Conservation (phyloP, 768 basidiomycete genomes). For the Cystobasidium tubakii region DNA sequence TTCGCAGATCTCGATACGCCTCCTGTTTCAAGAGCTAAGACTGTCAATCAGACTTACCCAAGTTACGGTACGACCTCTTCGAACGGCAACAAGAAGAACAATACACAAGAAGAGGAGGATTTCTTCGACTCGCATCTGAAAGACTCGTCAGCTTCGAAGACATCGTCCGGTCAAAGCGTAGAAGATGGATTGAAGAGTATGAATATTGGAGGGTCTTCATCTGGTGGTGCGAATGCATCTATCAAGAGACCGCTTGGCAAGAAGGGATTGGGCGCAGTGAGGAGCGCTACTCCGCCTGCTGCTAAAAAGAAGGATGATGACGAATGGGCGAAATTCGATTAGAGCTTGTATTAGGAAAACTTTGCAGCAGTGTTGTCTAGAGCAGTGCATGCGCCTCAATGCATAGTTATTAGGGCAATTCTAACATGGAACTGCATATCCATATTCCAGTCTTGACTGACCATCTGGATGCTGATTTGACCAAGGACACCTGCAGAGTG, state of each 20-base stretch:
- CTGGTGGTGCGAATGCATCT: background rate
- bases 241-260: background rate
- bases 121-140: slow-evolving; percentile 35
- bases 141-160: background rate
- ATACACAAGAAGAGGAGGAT: slow-evolving; percentile 19
- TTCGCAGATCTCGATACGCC: background rate
- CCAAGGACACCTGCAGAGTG: no score
- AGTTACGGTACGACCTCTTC: slow-evolving; percentile 4
- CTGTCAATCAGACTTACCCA: slow-evolving; percentile 12
- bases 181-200: background rate
- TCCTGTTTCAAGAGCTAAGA: background rate
- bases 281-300: slow-evolving; percentile 6
- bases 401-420: no score
- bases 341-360: background rate
- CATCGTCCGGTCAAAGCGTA: background rate
- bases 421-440: no score
- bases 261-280: slow-evolving; percentile 4
- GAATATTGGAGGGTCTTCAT: background rate
- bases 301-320: slow-evolving; percentile 29
- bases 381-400: no score
- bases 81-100: background rate
- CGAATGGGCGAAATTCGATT: slow-evolving; percentile 36
- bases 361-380: no score
- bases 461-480: no score
- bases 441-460: no score